Percentiles rank a stretch among this genome's conserved stretches.
These are phyloP conservation scores for Apium graveolens DNA, from an alignment of 129 eudicot genomes.

Conservation along the genomic window DNA sequence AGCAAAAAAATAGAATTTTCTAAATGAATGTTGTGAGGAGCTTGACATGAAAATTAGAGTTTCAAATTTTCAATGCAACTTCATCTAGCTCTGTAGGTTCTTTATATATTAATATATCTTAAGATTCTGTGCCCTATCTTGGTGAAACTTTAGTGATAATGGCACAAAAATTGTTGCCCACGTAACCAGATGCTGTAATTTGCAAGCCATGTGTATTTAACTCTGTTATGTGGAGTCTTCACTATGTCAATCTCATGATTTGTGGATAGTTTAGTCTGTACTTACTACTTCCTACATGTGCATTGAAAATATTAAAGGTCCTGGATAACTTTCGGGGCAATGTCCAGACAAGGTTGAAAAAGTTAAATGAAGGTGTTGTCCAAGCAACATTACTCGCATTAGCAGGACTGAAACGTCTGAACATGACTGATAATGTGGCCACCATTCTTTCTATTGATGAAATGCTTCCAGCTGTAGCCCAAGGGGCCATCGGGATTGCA, in stretches of 20 bases:
- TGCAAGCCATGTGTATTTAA: not conserved
- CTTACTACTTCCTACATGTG: not conserved
- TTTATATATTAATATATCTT: slow-evolving; percentile 41
- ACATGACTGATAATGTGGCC: slow-evolving; percentile 83
- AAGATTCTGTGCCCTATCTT: slow-evolving; percentile 76
- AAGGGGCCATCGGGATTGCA: slow-evolving; percentile 65
- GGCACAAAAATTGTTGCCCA: not conserved
- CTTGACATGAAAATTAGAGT: not conserved
- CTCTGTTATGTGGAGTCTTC: not conserved
- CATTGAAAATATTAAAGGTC: slow-evolving; percentile 33
- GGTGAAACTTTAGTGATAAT: slow-evolving; percentile 21
- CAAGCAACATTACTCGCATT: slow-evolving; percentile 84
- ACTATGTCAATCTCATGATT: not conserved
- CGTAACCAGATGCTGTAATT: slow-evolving; percentile 21
- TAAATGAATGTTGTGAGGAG: too few relatives aligned
- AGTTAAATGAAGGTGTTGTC: slow-evolving; percentile 73
- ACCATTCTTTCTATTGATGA: slow-evolving; percentile 31
- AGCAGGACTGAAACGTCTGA: slow-evolving; percentile 81
- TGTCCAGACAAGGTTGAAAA: slow-evolving; percentile 87
- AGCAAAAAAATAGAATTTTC: not conserved
- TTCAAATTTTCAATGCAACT: not conserved
- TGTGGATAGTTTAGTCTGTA: not conserved
- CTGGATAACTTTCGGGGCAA: slow-evolving; percentile 85
- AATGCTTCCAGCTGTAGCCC: slow-evolving; percentile 16
- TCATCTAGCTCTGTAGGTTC: not conserved